Conservation (phyloP, 2,329 filamentous ascomycete species). For the Penicillium sp. region DNA sequence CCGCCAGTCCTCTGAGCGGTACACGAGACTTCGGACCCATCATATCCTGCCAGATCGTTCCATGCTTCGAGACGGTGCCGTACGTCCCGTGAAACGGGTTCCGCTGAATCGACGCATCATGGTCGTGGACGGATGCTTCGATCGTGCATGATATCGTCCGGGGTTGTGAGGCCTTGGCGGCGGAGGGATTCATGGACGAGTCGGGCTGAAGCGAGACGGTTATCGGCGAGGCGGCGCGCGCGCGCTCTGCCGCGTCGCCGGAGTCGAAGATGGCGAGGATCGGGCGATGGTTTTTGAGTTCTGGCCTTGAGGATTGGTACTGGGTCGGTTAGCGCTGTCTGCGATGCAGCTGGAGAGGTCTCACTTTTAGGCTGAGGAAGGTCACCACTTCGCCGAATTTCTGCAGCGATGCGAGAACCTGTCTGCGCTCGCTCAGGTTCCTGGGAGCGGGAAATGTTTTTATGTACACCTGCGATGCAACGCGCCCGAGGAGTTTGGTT, state of each 20-base stretch:
- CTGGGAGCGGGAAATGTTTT: slow-evolving; percentile 27
- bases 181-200: not conserved
- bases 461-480: slow-evolving; percentile 31
- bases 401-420: slow-evolving; percentile 38
- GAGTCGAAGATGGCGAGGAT: slow-evolving; percentile 40
- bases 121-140: slow-evolving; percentile 28
- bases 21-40: slow-evolving; percentile 19
- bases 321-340: slow-evolving; percentile 5
- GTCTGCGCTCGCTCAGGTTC: slow-evolving; percentile 34
- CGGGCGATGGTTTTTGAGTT: slow-evolving; percentile 15
- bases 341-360: not conserved
- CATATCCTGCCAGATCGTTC: slow-evolving; percentile 30
- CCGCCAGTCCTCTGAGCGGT: slow-evolving; percentile 31
- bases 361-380: slow-evolving; percentile 39
- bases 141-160: slow-evolving; percentile 28
- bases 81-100: slow-evolving; percentile 36
- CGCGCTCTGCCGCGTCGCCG: slow-evolving; percentile 32
- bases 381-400: slow-evolving; percentile 43
- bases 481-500: slow-evolving; percentile 4
- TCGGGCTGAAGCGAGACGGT: slow-evolving; percentile 19
- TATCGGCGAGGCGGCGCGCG: slow-evolving; percentile 34
- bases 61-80: slow-evolving; percentile 17
- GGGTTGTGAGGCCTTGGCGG: not conserved
- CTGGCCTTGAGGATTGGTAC: slow-evolving; percentile 26
- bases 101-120: slow-evolving; percentile 25